phyloP scores from a whole-genome alignment of 75 land plant genomes.

The Chamaecyparis obtusa region DNA sequence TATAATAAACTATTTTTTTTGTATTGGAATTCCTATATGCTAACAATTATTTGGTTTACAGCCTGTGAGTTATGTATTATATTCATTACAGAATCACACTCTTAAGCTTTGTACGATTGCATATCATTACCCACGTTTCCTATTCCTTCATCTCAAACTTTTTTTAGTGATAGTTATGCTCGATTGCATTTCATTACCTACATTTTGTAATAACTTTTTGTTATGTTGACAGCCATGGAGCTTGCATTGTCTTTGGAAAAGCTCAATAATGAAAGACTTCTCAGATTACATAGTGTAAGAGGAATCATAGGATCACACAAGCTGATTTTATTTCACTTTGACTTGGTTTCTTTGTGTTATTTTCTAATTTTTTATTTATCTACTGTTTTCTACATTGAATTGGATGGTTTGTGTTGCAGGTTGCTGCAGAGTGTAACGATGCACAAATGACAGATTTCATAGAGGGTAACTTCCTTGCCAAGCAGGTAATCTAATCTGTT shows the following conservation, averaged over 20 bases:
- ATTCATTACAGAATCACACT: not conserved
- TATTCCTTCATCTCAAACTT: not conserved
- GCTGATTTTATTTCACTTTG: not conserved
- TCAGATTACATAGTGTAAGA: slow-evolving; percentile 70
- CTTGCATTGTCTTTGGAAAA: slow-evolving; percentile 88
- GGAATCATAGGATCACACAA: not conserved
- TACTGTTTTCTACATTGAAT: not conserved
- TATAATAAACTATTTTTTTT: not conserved
- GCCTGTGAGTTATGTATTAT: too few species aligned
- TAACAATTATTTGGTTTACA: not conserved
- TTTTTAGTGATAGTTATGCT: too few species aligned
- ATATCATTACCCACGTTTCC: slow-evolving; percentile 3
- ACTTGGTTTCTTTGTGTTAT: not conserved
- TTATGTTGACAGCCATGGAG: slow-evolving; percentile 74
- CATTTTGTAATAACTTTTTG: not conserved
- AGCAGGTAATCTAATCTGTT: slow-evolving; percentile 50
- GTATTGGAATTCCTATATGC: not conserved
- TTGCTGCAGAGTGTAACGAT: slow-evolving; percentile 45
- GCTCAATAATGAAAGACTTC: slow-evolving; percentile 82
- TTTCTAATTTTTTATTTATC: not conserved
- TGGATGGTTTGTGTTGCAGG: slow-evolving; percentile 27
- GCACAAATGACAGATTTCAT: slow-evolving; percentile 68
- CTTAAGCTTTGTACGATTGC: not conserved
- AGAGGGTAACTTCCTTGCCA: slow-evolving; percentile 65
- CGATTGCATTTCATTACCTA: not conserved